phyloP scores from a whole-genome alignment of 495 filamentous ascomycete species.

The Recurvomyces mirabilis region DNA sequence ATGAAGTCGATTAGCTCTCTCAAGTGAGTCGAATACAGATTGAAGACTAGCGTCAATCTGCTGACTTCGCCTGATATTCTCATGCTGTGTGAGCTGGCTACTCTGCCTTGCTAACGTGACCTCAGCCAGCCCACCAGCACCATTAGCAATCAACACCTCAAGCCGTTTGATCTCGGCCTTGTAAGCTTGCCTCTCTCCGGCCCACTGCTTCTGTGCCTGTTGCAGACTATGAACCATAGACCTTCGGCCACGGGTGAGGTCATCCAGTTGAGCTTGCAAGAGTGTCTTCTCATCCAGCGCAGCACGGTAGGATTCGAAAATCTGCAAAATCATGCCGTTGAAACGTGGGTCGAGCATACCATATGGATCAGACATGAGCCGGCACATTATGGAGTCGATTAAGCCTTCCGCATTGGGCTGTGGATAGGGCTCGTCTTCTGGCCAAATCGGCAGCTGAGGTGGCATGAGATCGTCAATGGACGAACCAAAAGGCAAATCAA shows the following conservation, averaged over 20 bases:
- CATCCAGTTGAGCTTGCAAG: slow-evolving; percentile 7
- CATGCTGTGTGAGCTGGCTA: slow-evolving; percentile 18
- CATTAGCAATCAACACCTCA: slow-evolving; percentile 26
- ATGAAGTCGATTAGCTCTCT: slow-evolving; percentile 15
- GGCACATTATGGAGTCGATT: slow-evolving; percentile 24
- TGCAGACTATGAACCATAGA: slow-evolving; percentile 10
- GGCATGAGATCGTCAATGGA: neutral
- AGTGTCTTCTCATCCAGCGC: slow-evolving; percentile 20
- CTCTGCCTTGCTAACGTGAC: slow-evolving; percentile 27
- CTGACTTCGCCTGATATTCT: slow-evolving; percentile 12
- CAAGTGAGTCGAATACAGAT: slow-evolving; percentile 20
- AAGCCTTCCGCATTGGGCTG: slow-evolving; percentile 10
- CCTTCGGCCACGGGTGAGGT: slow-evolving; percentile 5
- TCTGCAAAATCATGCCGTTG: slow-evolving; percentile 24
- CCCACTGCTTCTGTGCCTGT: slow-evolving; percentile 19
- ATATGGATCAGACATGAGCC: slow-evolving; percentile 15
- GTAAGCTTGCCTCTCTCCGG: slow-evolving; percentile 17
- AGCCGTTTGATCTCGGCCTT: slow-evolving; percentile 28
- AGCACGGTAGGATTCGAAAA: slow-evolving; percentile 27
- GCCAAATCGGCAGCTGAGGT: slow-evolving; percentile 13
- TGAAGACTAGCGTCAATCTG: slow-evolving; percentile 6
- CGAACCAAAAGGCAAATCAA: neutral
- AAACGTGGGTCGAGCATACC: slow-evolving; percentile 21
- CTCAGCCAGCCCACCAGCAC: slow-evolving; percentile 23
- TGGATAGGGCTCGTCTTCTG: slow-evolving; percentile 8